Evolutionary conservation across 257 asterid species (phyloP), one percentile per base, ranked within the genome.

Genomic region (Prunella vulgaris): DNA sequence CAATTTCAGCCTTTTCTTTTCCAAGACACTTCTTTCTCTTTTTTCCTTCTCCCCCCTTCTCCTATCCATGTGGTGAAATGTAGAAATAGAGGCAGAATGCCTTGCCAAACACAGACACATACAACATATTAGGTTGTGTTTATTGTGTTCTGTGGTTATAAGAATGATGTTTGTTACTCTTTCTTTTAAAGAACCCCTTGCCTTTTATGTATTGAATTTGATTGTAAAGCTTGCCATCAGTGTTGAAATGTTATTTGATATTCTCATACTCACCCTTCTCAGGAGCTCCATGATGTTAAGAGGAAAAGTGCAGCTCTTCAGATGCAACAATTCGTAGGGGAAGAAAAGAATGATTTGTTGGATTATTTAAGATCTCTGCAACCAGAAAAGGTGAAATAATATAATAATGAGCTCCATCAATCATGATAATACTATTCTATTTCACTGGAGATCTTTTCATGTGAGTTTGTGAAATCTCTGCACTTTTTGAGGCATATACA

Each of bases 281-380:
- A 93, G 98, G 98, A 93, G 78, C 96, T 93, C 78, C 89, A 69
- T 60, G 96, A 88, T 79, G 95, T 84, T 46, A 86, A 88, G 85
- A 82, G 97, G 83, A 93, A 88, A 83, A 85, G 80, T 74, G 93
- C 90, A 53, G 98, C 98, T 70, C 92, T 93, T 73, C 98, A 93
- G 82, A 88, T 93, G 98, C 98, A 93, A 81, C 96, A 87, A 78
- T 88, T 93, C 86, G 97, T 88, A 13, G 96, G 98, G 51, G 97
- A 90, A 75, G 98, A 93, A 79, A 83, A 93, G 80, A 93, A 93
- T 74, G 98, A 93, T 74, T 82, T 93, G 74, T 81, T 93, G 86
- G 96, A 93, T 76, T 93, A 88, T 69, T 73, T 93, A 77, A 85
- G 98, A 83, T 93, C 98, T 51, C 73, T 93, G 82, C 86, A 77